Base-by-base conservation (phyloP, 495 filamentous ascomycete genomes). In the Annulohypoxylon moriforme region DNA sequence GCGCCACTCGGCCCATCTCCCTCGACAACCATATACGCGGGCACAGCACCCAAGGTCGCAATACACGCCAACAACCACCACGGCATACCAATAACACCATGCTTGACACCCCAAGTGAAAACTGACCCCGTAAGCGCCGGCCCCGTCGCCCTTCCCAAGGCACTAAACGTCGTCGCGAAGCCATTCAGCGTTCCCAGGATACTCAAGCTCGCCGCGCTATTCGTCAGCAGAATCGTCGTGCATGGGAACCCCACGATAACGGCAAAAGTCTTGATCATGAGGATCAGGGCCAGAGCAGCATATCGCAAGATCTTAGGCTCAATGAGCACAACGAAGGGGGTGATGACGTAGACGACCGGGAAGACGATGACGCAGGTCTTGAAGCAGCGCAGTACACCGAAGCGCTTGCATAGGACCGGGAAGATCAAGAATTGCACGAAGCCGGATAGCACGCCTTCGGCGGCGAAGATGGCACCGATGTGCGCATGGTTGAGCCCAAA, bases 121-220 rank as follows among this genome's bases (percentile, higher is more conserved):
- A 87, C 82, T 47, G 84, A 77, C 3, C 92, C 92, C 0, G 85
- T 84, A 13, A 89, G 72, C 0, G 91, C 91, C 4, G 95, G 95
- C 0, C 95, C 95, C 11, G 84, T 74, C 1, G 92, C 94, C 29
- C 93, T 84, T 8, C 94, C 94, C 18, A 97, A 74, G 0, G 92
- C 93, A 68, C 89, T 90, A 31, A 94, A 85, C 53, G 90, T 90
- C 0, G 93, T 94, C 0, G 91, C 92, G 58, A 97, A 88, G 0
- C 95, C 95, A 76, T 98, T 98, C 55, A 98, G 81, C 1, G 94
- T 97, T 0, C 94, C 95, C 6, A 97, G 86, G 50, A 96, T 86
- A 31, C 87, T 82, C 33, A 97, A 81, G 49, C 87, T 91, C 0
- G 83, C 79, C 1, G 94, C 94, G 16, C 91, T 93, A 80, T 97